Base-by-base conservation (phyloP, 352 stramenopile species). In the Globisporangium yorkense region DNA sequence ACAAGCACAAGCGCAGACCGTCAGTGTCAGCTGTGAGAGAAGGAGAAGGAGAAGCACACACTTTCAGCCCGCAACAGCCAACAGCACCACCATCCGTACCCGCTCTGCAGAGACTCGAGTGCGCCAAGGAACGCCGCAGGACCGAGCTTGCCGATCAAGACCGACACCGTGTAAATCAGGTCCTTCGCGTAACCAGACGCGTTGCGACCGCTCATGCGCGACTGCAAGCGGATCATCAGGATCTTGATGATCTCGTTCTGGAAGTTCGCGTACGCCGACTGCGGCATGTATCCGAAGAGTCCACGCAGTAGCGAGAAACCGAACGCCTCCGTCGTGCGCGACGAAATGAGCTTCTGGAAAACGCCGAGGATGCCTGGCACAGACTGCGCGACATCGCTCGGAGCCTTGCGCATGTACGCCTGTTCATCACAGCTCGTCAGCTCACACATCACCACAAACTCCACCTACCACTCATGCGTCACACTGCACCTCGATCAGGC, bases 321-420 rank as follows among this genome's bases (percentile, higher is more conserved):
- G 54, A 94, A 92, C 18, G 76, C 67, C 72, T 99, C 97, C 1
- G 90, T 98, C 15, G 90, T 89, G 54, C 93, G 74, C 21, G 88
- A 96, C 9, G 96, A 91, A 59, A 99, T 86, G 12, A 99, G 77
- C 60, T 99, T 99, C 71, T 99, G 97, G 65, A 99, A 99, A n/a
- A 99, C 89, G 41, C 96, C 97, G 13, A 99, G 77, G 41, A 99
- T 88, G 39, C 81, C 88, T 43, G 79, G 68, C 16, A 88, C 80
- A 0, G 86, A 88, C 43, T 77, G 71, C 21, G 92, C 84, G 29
- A 99, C 80, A 56, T 97, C 87, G 15, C 66, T 68, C 13, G 92
- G 84, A n/a, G 87, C 94, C 70, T 98, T 97, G 50, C 75, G 84
- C 61, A 99, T 88, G 80, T 99, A 99, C 0, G 97, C 97, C 69